Evolutionary conservation across 495 filamentous ascomycete genomes (phyloP), one percentile per base, ranked within the genome.

Genomic region (Aspergillus taichungensis): DNA sequence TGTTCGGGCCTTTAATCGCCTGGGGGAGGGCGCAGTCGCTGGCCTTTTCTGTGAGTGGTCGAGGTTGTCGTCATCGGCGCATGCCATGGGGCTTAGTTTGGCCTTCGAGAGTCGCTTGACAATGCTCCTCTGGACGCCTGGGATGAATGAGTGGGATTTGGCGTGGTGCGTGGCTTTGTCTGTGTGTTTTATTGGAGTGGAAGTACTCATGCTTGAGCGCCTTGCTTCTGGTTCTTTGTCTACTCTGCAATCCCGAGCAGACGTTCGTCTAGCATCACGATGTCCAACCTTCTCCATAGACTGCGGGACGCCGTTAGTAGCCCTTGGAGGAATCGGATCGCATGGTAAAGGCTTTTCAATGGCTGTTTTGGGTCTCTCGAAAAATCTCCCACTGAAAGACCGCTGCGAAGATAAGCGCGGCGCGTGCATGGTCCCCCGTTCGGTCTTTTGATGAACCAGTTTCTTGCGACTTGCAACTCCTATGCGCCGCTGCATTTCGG

Each of bases 401-500:
- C 18, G 18, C 18, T 4, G 18, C 18, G 18, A 24, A 24, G 18
- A 2, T 4, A 24, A 4, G 4, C 18, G 18, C 18, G 18, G 18
- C 18, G 4, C 4, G 2, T 1, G 18, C 18, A 24, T 24, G 18
- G 18, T 2, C 4, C 18, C 18, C 18, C 18, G 18, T 24, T 37
- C 5, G 13, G 13, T 14, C 29, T 35, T 30, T 28, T 27, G 48
- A 62, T 63, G 63, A 51, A 71, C 72, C 57, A 68, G 47, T 32
- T 69, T 78, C 54, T 76, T 81, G 34, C 81, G 75, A 64, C 83
- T 88, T 30, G 84, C 84, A 49, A 83, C 72, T 13, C 82, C 83
- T 6, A 85, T 84, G 45, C 83, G 79, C 52, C 74, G 73, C 54
- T 88, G 83, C 73, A 92, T 88, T 60, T 92, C 88, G 6, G 74